Percentiles rank a stretch among this genome's conserved stretches.
Conservation (phyloP, 2,329 filamentous ascomycete species). For the Aspergillus thermomutatus region DNA sequence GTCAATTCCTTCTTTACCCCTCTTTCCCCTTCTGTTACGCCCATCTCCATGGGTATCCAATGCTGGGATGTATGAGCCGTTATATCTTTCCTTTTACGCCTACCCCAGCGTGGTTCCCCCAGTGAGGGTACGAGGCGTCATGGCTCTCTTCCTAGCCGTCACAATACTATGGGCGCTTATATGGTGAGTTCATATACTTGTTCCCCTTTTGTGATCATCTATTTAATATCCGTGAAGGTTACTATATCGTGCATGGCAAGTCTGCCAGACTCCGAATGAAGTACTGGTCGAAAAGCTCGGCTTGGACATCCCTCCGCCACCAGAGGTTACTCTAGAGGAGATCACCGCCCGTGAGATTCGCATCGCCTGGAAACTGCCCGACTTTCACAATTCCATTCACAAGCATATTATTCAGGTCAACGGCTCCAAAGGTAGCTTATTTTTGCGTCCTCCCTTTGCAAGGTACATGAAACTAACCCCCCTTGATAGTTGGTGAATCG, state of each 20-base stretch:
- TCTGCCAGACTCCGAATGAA: conserved; percentile 84
- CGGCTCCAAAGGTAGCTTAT: conserved; percentile 70
- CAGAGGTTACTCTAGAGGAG: conserved; percentile 83
- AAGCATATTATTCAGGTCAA: conserved; percentile 94
- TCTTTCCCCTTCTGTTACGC: conserved; percentile 7
- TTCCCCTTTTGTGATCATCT: neutral
- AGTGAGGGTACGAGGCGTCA: conserved; percentile 47
- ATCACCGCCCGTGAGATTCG: conserved; percentile 85
- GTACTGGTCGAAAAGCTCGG: conserved; percentile 87
- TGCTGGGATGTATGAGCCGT: conserved; percentile 46
- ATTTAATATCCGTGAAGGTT: conserved; percentile 55
- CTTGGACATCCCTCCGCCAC: conserved; percentile 86
- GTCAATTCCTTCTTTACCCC: neutral
- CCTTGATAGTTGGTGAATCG: conserved; percentile 71
- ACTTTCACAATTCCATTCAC: conserved; percentile 64
- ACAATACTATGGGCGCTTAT: conserved; percentile 49
- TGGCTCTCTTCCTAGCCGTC: conserved; percentile 47
- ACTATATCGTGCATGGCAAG: conserved; percentile 79
- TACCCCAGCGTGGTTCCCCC: conserved; percentile 45
- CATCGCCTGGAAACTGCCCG: conserved; percentile 82
- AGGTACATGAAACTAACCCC: conserved; percentile 10
- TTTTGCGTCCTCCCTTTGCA: neutral
- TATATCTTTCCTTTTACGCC: conserved; percentile 44
- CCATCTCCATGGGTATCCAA: conserved; percentile 33
- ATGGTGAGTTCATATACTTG: conserved; percentile 36